Evolutionary conservation across 441 rosid species (phyloP).

Genomic region (Eruca vesicaria): DNA sequence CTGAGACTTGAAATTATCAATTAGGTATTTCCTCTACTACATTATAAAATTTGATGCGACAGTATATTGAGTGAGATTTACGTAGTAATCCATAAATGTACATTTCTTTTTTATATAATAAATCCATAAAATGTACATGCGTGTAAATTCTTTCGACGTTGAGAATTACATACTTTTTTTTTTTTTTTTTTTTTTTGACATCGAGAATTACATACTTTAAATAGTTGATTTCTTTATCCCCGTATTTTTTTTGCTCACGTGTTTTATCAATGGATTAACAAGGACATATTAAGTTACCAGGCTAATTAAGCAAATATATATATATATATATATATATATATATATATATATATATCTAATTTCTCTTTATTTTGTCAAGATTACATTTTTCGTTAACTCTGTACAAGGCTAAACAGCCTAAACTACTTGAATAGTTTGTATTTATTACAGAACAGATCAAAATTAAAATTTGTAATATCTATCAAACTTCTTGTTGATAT

Average conservation of each 20-base stretch:
- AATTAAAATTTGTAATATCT: neutral
- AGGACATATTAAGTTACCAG: neutral
- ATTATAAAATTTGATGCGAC: constrained; percentile 18
- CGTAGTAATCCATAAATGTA: constrained; percentile 16
- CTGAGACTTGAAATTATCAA: neutral
- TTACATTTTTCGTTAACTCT: too few species aligned
- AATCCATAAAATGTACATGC: neutral
- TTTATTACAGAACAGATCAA: neutral
- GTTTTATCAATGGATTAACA: neutral
- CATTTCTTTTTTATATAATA: neutral
- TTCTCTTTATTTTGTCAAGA: too few species aligned
- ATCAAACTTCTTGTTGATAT: neutral
- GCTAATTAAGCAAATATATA: constrained; percentile 9
- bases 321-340: too few species aligned
- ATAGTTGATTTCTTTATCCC: neutral
- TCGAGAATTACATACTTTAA: neutral
- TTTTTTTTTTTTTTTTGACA: too few species aligned
- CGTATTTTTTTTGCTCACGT: neutral
- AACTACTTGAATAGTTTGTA: neutral
- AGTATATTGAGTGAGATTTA: constrained; percentile 32
- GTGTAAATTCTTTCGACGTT: constrained; percentile 26
- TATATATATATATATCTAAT: too few species aligned
- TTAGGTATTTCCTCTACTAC: neutral
- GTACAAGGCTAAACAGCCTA: too few species aligned
- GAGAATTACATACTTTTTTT: constrained; percentile 12